Percentiles rank a stretch among this genome's conserved stretches.
phyloP scores from a whole-genome alignment of 2,329 filamentous ascomycete genomes.

The Teratosphaeriaceae sp. region DNA sequence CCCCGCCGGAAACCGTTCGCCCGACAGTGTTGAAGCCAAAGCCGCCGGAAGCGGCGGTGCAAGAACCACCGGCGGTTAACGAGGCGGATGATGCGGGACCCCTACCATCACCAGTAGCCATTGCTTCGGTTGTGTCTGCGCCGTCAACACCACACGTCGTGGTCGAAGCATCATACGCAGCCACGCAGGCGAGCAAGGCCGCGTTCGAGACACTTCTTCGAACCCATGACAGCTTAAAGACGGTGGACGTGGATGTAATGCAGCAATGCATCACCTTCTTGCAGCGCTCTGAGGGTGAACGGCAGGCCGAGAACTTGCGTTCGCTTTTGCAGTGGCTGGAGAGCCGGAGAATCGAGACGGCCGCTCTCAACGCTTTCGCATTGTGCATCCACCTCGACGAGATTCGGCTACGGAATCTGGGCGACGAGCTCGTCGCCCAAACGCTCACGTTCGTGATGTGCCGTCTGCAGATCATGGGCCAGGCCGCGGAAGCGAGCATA shows the following conservation, averaged over 20 bases:
- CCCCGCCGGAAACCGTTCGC: not conserved
- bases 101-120: too few species aligned
- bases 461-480: not conserved
- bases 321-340: slow-evolving; percentile 18
- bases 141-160: slow-evolving; percentile 3
- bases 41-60: too few species aligned
- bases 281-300: slow-evolving; percentile 19
- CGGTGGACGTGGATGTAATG: slow-evolving; percentile 7
- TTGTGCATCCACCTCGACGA: slow-evolving; percentile 15
- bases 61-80: too few species aligned
- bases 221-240: not conserved
- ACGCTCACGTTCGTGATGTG: slow-evolving; percentile 4
- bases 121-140: not conserved
- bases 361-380: slow-evolving; percentile 1
- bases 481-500: not conserved
- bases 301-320: slow-evolving; percentile 16
- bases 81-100: too few species aligned
- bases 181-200: slow-evolving; percentile 11
- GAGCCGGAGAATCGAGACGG: not conserved
- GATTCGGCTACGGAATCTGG: slow-evolving; percentile 13
- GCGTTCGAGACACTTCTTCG: slow-evolving; percentile 18
- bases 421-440: slow-evolving; percentile 4
- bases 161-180: slow-evolving; percentile 4
- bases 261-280: slow-evolving; percentile 16
- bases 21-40: not conserved